Evolutionary conservation across 1,284 basidiomycete species (phyloP).

Genomic region (Neolentinus lepideus): DNA sequence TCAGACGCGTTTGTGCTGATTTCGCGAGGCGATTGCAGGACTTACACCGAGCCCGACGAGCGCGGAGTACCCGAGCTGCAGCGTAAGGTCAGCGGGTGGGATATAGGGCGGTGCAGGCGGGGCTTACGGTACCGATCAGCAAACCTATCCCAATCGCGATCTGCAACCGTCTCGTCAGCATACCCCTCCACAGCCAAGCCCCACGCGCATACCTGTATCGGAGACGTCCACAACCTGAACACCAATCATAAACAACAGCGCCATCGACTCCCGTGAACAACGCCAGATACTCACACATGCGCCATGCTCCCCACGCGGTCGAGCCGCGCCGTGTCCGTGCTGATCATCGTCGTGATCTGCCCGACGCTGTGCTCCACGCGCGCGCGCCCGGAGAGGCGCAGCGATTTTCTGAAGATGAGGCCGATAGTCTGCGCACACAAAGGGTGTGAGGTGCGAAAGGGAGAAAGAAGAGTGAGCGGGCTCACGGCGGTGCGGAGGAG

Average conservation of each 20-base stretch:
- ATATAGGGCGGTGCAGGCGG: neutral
- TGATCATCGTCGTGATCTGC: constrained; percentile 68
- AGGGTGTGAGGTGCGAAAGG: constrained; percentile 6
- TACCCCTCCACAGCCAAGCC: neutral
- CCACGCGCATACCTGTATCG: constrained; percentile 35
- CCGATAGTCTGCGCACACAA: constrained; percentile 44
- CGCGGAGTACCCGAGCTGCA: constrained; percentile 58
- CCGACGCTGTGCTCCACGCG: constrained; percentile 54
- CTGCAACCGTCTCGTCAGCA: constrained; percentile 21
- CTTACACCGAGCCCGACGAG: constrained; percentile 64
- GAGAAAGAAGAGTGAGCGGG: neutral
- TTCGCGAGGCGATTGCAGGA: constrained; percentile 7
- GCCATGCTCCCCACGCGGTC: constrained; percentile 28
- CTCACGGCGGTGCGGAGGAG: constrained; percentile 40
- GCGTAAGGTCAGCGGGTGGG: neutral
- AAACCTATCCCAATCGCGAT: constrained; percentile 59
- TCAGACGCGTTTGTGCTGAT: neutral
- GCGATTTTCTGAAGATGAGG: constrained; percentile 63
- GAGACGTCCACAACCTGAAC: constrained; percentile 47
- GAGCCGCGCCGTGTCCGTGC: constrained; percentile 49
- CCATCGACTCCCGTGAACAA: constrained; percentile 44
- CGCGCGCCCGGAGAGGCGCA: constrained; percentile 60
- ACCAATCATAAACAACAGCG: constrained; percentile 4
- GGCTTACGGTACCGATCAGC: constrained; percentile 48
- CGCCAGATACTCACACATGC: constrained; percentile 14